Evolutionary conservation across 805 yeast genomes (phyloP), one percentile per base, ranked within the genome.

Genomic region (Teunomyces atbi): DNA sequence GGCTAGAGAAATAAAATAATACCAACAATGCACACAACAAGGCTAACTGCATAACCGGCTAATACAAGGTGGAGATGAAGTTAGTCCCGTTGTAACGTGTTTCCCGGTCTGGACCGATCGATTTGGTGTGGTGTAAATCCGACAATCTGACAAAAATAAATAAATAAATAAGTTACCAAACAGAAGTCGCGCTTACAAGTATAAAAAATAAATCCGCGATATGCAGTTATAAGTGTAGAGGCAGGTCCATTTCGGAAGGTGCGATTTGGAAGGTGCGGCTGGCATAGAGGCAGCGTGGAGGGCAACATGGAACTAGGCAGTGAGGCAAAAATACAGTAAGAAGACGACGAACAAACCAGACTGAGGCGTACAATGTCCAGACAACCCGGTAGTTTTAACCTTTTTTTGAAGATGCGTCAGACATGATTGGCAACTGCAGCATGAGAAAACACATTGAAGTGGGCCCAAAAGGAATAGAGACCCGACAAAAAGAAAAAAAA

Each of bases 371-470:
- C 13, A 11, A 11, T 6, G 37, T 16, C 21, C n/a, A 34, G 18
- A 19, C 16, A 11, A 16, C 37, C 37, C 37, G 37, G 21, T 13
- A 18, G 12, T 34, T 34, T 34, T 18, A 16, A 19, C n/a, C 13
- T 13, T 34, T 34, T 34, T 7, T 19, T 34, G 8, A 11, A 19
- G 37, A 34, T 34, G 37, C 26, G 37, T 12, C 34, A 34, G 21
- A 34, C 13, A 34, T 16, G 37, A 34, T 34, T 19, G 37, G 37
- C 37, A 34, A 13, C 18, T 30, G 33, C 32, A 29, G 32, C 33
- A 30, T 30, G 18, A 30, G 18, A 30, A 30, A 30, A 30, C 33
- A 30, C 11, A n/a, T 23, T 6, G 33, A 6, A 30, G 7, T 15
- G 6, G 18, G 33, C 33, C n/a, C 33, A 30, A 30, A 30, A 30